Conservation (phyloP, 176 grass and related monocot genomes). For the Bonia amplexicaulis region DNA sequence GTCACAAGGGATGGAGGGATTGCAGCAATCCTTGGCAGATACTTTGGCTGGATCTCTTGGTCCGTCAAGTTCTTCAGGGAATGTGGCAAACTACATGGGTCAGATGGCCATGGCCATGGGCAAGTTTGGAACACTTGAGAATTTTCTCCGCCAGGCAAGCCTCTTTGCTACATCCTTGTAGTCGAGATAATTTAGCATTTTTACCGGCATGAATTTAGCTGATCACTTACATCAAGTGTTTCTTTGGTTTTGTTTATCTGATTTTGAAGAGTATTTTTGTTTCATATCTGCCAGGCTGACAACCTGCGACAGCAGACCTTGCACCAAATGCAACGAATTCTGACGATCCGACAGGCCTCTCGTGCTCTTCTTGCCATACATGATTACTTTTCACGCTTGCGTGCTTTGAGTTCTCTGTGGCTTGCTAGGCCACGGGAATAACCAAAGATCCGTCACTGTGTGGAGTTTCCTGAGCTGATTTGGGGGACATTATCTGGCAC, state of each 20-base stretch:
- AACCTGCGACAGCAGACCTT: constrained; percentile 62
- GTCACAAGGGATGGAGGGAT: constrained; percentile 52
- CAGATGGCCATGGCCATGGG: constrained; percentile 95
- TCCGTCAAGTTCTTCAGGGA: constrained; percentile 58
- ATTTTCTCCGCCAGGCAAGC: constrained; percentile 65
- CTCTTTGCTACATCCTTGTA: background rate
- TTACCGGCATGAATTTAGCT: background rate
- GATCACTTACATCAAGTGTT: background rate
- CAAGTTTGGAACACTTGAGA: constrained; percentile 67
- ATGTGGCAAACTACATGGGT: constrained; percentile 87
- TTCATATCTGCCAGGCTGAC: constrained; percentile 42
- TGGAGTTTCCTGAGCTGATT: background rate
- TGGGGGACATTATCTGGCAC: background rate
- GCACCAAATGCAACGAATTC: constrained; percentile 63
- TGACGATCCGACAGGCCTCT: constrained; percentile 54
- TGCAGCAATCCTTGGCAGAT: constrained; percentile 65
- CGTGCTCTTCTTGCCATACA: constrained; percentile 50
- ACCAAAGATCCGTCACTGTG: background rate
- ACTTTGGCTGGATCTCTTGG: constrained; percentile 70
- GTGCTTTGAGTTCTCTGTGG: constrained; percentile 65
- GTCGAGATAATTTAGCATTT: background rate
- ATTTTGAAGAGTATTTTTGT: background rate
- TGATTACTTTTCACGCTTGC: constrained; percentile 64
- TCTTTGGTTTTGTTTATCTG: background rate
- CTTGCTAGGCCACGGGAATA: constrained; percentile 60